phyloP scores from a whole-genome alignment of 768 basidiomycete species.

The Fomitopsis serialis region DNA sequence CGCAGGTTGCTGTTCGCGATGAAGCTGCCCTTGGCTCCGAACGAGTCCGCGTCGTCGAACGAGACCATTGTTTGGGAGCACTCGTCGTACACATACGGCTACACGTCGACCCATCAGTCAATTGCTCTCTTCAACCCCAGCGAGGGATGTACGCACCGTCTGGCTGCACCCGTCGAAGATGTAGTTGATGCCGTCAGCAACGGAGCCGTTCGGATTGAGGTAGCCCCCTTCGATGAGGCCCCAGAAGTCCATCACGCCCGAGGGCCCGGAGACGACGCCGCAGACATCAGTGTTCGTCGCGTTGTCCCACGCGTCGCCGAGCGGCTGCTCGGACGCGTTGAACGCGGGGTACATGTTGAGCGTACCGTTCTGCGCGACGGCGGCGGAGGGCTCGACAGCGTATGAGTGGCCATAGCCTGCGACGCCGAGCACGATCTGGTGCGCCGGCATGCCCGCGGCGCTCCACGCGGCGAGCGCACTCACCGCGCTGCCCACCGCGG shows the following conservation, averaged over 20 bases:
- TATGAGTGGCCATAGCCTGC: conserved; percentile 82
- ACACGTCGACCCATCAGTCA: neutral
- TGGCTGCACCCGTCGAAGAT: conserved; percentile 64
- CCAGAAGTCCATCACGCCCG: conserved; percentile 61
- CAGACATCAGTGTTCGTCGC: conserved; percentile 49
- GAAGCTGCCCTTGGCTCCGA: conserved; percentile 54
- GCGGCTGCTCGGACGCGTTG: conserved; percentile 34
- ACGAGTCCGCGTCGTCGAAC: conserved; percentile 60
- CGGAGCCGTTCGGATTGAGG: conserved; percentile 39
- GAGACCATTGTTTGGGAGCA: conserved; percentile 52
- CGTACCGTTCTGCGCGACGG: conserved; percentile 29
- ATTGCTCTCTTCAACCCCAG: neutral
- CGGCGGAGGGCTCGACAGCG: conserved; percentile 32
- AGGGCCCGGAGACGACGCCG: conserved; percentile 45
- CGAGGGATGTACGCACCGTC: conserved; percentile 45
- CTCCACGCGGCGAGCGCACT: conserved; percentile 74
- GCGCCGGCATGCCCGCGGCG: conserved; percentile 66
- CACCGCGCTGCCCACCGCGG: conserved; percentile 70
- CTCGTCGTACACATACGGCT: conserved; percentile 68
- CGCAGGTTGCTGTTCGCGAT: conserved; percentile 47
- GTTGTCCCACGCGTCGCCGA: conserved; percentile 56
- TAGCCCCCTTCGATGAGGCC: conserved; percentile 54
- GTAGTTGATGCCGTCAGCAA: conserved; percentile 45
- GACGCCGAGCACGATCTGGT: conserved; percentile 78
- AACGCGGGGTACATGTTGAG: conserved; percentile 52